Evolutionary conservation across 1,284 basidiomycete species (phyloP).

Genomic region (Rhizoctonia solani): DNA sequence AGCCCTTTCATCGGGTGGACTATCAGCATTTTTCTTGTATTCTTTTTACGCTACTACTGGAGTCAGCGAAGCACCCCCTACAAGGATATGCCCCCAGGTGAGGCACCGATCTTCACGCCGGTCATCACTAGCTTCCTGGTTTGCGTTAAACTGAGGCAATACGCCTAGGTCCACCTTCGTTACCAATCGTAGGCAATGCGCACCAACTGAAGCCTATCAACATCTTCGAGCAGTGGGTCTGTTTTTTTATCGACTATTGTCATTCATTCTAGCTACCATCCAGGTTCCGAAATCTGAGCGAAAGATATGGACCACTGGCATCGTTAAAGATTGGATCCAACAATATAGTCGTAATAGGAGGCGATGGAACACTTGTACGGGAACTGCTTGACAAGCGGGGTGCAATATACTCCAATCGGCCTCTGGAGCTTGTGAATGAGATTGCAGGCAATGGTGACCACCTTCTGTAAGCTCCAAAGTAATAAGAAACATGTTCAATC

Average conservation of each 20-base stretch:
- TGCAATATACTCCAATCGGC: conserved; percentile 20
- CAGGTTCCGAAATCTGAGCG: conserved; percentile 9
- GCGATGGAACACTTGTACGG: conserved; percentile 22
- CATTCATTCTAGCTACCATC: background rate
- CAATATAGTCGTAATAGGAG: conserved; percentile 13
- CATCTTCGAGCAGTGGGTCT: conserved; percentile 6
- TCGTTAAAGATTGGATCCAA: conserved; percentile 12
- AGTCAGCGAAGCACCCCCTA: too few species aligned
- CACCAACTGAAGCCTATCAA: conserved; percentile 3
- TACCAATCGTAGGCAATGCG: conserved; percentile 10
- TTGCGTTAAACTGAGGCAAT: background rate
- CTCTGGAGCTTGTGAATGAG: background rate
- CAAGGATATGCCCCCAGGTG: too few species aligned
- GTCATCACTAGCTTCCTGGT: too few species aligned
- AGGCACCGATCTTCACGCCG: too few species aligned
- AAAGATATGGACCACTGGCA: conserved; percentile 21
- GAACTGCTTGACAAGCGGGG: conserved; percentile 32
- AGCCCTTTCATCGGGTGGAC: too few species aligned
- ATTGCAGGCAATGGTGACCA: conserved; percentile 11
- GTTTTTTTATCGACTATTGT: background rate
- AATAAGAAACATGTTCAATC: too few species aligned
- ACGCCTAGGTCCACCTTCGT: background rate
- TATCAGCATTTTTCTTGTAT: too few species aligned
- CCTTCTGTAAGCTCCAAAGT: background rate
- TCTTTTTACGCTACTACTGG: too few species aligned